Evolutionary conservation across 2,329 filamentous ascomycete genomes (phyloP), one percentile per base, ranked within the genome.

Genomic region (Botrytis tulipae): DNA sequence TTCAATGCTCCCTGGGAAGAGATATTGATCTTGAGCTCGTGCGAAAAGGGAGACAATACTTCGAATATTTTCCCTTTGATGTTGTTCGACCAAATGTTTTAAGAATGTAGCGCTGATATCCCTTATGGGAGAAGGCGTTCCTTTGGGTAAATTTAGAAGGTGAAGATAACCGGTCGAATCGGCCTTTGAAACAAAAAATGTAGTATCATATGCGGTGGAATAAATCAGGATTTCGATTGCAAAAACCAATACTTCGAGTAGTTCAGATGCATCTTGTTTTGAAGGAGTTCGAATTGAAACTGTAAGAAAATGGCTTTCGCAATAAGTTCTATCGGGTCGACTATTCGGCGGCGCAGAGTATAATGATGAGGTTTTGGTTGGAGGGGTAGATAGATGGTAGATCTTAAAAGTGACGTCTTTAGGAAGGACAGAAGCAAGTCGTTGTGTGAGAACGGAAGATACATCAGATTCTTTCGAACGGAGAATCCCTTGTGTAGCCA

Each of bases 111-210:
- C 89, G 66, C 91, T 92, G 62, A 97, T 87, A 46, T 90, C 86
- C 75, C 92, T 90, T 68, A 97, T 87, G 0, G 94, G 94, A 5
- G 93, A 96, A 0, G 88, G 85, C 0, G 87, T 85, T n/a, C 88
- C 86, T 77, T 84, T 87, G 25, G 90, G 88, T 0, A 93, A 84
- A 29, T 88, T 84, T 51, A 95, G 84, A 2, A 92, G 85, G 77
- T 90, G 86, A 16, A 98, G 84, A 80, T 94, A 97, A 37, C 97
- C 96, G 0, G 95, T 98, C 16, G 96, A 98, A 83, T 99, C 96
- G 67, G 96, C 96, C 83, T 99, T 99, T 76, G 95, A 95, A 37
- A 99, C 92, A 81, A 99, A 99, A 71, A 98, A 87, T 6, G 93
- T 98, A 1, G 92, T 97, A 37, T 94, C 88, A 78, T 89, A 88